Conservation (phyloP, 2,329 filamentous ascomycete genomes). For the Apiospora kogelbergensis region DNA sequence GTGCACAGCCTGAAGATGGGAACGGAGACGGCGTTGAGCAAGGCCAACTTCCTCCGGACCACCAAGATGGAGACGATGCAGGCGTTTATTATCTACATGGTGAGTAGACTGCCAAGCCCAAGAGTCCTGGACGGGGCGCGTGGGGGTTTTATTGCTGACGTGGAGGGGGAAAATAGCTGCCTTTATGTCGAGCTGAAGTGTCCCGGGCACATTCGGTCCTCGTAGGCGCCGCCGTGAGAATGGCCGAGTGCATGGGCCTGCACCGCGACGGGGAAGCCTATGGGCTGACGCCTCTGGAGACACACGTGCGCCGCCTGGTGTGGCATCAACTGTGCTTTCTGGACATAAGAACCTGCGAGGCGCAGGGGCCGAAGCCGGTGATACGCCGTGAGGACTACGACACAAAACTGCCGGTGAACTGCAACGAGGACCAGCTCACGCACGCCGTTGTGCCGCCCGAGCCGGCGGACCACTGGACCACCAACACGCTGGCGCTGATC, state of each 20-base stretch:
- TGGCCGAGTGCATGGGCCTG: slow-evolving; percentile 77
- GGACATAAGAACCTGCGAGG: slow-evolving; percentile 72
- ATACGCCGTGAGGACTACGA: slow-evolving; percentile 76
- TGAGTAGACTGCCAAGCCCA: slow-evolving; percentile 36
- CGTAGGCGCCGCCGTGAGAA: slow-evolving; percentile 68
- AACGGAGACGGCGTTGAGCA: slow-evolving; percentile 65
- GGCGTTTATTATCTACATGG: slow-evolving; percentile 74
- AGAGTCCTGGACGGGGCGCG: neutral
- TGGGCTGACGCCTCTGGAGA: slow-evolving; percentile 65
- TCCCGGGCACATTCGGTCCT: slow-evolving; percentile 73
- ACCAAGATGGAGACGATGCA: slow-evolving; percentile 73
- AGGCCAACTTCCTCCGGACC: slow-evolving; percentile 70
- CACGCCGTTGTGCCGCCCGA: slow-evolving; percentile 39
- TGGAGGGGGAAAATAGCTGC: slow-evolving; percentile 55
- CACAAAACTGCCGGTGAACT: slow-evolving; percentile 69
- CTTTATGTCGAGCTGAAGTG: slow-evolving; percentile 69
- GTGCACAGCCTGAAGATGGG: slow-evolving; percentile 64
- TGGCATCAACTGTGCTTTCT: slow-evolving; percentile 80
- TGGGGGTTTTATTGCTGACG: neutral
- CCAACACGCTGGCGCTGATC: slow-evolving; percentile 66
- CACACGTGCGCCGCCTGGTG: slow-evolving; percentile 68
- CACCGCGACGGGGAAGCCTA: slow-evolving; percentile 71
- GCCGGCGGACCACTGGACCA: slow-evolving; percentile 60
- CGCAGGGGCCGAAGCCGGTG: slow-evolving; percentile 68
- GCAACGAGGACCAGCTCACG: slow-evolving; percentile 64